Evolutionary conservation across 371 early-diverging fungal genomes (phyloP), one percentile per base, ranked within the genome.

Genomic region (Mycotypha africana): DNA sequence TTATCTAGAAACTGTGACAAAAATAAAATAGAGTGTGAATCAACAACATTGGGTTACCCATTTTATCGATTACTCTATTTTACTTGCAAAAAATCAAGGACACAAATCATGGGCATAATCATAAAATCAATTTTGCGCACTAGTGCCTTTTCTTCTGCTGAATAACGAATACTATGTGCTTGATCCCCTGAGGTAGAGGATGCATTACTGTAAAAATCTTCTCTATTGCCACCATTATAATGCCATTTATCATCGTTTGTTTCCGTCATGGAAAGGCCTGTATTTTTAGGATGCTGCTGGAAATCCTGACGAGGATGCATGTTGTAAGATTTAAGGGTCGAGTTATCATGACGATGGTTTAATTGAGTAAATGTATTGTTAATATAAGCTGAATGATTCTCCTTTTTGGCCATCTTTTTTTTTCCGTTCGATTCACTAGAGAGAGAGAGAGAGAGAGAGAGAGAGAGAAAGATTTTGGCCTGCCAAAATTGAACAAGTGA

Each of bases 1-100:
- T 58, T 58, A 39, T 58, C 58, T 11, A 58, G 23, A 37, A 51
- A 58, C 49, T 58, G 30, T 34, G 30, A 1, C 4, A 20, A 2
- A 20, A 10, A 30, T 11, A 8, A 19, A 19, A 5, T 20, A 14
- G 20, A 20, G 21, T 32, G 3, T 8, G 23, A 22, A 19, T 2
- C 4, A 36, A 3, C 19, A 17, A 1, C 22, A 21, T 21, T 10
- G 12, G 5, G 12, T 28, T 28, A 6, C 12, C 30, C 8, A 12
- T 6, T 6, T 12, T 28, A 12, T 33, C n/a, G n/a, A 14, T 14
- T 33, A 14, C 4, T 11, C 4, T 15, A 11, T 14, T 42, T 49
- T 59, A 64, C 69, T 53, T 68, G 69, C 42, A 70, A 45, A 24
- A 70, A 59, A 42, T 60, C 59, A 20, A 70, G 58, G 32, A 42